Base-by-base conservation (phyloP, 2,329 filamentous ascomycete genomes). In the Scytalidium lignicola region DNA sequence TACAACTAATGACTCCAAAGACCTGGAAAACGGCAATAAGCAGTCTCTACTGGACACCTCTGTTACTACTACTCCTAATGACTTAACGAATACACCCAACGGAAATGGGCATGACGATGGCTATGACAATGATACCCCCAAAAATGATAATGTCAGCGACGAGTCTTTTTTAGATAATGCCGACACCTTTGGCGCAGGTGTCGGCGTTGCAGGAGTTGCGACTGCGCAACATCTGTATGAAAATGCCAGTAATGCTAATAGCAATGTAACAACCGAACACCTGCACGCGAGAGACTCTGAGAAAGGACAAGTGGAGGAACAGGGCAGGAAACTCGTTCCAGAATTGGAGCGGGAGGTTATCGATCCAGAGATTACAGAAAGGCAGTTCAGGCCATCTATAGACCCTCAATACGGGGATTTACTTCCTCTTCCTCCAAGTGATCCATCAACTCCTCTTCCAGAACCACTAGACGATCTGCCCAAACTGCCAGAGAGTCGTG, bases 131-230 rank as follows among this genome's bases (percentile, higher is more conserved):
- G 49, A 52, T 17, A 53, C 57, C 29, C 50, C 51, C 22, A 26
- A 49, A 41, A 49, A 55, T 41, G 56, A 62, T 42, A 54, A 58
- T 32, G 52, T 61, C 47, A 39, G 50, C 12, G 57, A 58, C 19
- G 48, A 75, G 70, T 80, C 80, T 84, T 84, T 85, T 83, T 83
- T 84, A 84, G 82, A 69, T 84, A 80, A 78, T 75, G 78, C 82
- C 80, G 80, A 72, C 76, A 84, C 75, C 76, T 73, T 78, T 80
- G 80, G 80, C 80, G 78, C 76, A 74, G 80, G 80, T 84, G 81
- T 72, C 80, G 81, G 82, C 77, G 65, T 78, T 68, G 74, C 72
- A 71, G 73, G 74, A 67, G 73, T 70, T 64, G 73, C 68, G 55
- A 55, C 55, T 55, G 61, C 62, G 57, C 60, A 61, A 29, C 58